These are phyloP conservation scores for Komagataella kurtzmanii DNA, from an alignment of 805 yeast genomes.

Conservation along the genomic window DNA sequence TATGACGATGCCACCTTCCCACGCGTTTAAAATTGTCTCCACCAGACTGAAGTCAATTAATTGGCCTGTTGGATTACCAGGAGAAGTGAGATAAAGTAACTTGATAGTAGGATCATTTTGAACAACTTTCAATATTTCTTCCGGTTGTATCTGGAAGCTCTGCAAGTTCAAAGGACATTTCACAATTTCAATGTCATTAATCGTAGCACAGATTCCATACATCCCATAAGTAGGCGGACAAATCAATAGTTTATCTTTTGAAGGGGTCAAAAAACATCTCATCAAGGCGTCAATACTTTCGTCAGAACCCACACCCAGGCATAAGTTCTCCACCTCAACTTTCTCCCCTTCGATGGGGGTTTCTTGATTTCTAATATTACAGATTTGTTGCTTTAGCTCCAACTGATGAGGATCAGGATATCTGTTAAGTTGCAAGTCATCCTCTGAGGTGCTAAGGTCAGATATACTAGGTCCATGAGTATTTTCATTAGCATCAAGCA, in stretches of 20 bases:
- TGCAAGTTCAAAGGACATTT: constrained; percentile 61
- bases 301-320: constrained; percentile 95
- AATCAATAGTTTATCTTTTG: constrained; percentile 64
- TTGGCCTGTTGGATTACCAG: constrained; percentile 92
- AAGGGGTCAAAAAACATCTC: constrained; percentile 75
- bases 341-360: constrained; percentile 14
- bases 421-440: constrained; percentile 53
- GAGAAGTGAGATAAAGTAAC: constrained; percentile 76
- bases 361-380: constrained; percentile 54
- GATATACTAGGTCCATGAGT: constrained; percentile 77
- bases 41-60: constrained; percentile 37
- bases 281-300: constrained; percentile 86
- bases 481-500: constrained; percentile 93
- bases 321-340: constrained; percentile 54
- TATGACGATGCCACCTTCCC: constrained; percentile 75
- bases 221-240: constrained; percentile 98
- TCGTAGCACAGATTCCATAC: constrained; percentile 84
- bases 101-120: constrained; percentile 50
- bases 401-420: constrained; percentile 96
- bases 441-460: constrained; percentile 28
- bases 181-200: constrained; percentile 75
- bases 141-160: constrained; percentile 50
- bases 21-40: constrained; percentile 30
- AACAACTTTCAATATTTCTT: constrained; percentile 37
- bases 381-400: constrained; percentile 57